Base-by-base conservation (phyloP, 179 eudicot genomes). In the Beta lomatogona region DNA sequence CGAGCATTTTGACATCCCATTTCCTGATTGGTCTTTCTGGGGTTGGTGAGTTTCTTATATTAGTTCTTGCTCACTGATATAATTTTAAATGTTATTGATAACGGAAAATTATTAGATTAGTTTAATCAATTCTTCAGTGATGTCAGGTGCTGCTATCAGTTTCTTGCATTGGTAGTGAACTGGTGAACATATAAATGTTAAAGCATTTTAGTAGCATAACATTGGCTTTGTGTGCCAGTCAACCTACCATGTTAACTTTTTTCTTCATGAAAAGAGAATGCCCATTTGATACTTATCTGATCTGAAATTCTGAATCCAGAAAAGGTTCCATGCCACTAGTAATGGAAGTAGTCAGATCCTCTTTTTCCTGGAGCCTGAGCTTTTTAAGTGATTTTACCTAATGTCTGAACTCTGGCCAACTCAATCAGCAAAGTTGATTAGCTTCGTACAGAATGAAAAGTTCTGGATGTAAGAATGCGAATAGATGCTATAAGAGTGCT, bases 1-100 rank as follows among this genome's bases (percentile, higher is more conserved):
- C 1, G 74, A 90, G 31, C 92, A 89, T 86, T 88, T 84, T 28
- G 98, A 94, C 83, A 94, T 94, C 68, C 98, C 98, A 19, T 94
- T 94, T 85, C 98, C 98, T 25, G 98, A 94, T 87, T 94, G 98
- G 98, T 91, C 97, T 68, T 94, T 94, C 76, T 94, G 98, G 98
- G 94, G 98, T 25, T 94, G 98, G 98, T 94, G 86, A 87, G 91
- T 70, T 60, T 46, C 70, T 54, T 67, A 6, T 5, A 46, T 9
- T 11, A 31, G 25, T 10, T 63, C 67, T 63, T 63, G 36, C 22
- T 63, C 10, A 63, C 36, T 22, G 15, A 10, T 59, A 58, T 36
- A 58, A 4, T 58, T 8, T 8, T 18, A 5, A 0, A 60, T 21
- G 71, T 14, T 67, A 36, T 6, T 60, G 28, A 25, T n/a, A 67